Percentiles rank a stretch among this genome's conserved stretches.
These are phyloP conservation scores for Aquilaria yunnanensis DNA, from an alignment of 345 rosid genomes.

Conservation along the genomic window DNA sequence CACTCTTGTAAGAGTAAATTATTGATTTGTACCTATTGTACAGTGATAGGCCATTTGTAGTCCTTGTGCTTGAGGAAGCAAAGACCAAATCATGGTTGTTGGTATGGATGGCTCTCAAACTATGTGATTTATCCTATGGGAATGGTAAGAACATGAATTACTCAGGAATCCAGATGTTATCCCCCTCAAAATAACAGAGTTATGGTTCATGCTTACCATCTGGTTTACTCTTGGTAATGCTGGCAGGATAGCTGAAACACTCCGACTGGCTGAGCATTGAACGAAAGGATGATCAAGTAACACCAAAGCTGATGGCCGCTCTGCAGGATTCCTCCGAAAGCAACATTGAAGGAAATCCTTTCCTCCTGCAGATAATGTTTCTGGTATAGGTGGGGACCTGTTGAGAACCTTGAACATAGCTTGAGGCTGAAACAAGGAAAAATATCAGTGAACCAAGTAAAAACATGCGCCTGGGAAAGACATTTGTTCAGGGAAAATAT, in stretches of 20 bases:
- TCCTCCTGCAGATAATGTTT: constrained; percentile 43
- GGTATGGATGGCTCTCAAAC: constrained; percentile 10
- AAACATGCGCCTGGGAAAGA: background rate
- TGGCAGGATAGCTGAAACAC: constrained; percentile 12
- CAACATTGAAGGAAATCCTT: constrained; percentile 58
- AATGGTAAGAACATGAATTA: background rate
- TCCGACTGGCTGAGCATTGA: constrained; percentile 30
- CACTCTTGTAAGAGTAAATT: background rate
- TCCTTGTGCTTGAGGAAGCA: constrained; percentile 7
- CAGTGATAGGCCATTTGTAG: constrained; percentile 12
- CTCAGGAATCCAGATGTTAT: background rate
- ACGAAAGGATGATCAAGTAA: constrained; percentile 61
- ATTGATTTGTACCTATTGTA: constrained; percentile 14
- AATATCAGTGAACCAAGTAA: background rate
- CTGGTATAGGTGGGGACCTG: constrained; percentile 48
- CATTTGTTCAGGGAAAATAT: background rate
- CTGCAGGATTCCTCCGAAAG: constrained; percentile 56
- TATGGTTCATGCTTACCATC: constrained; percentile 19
- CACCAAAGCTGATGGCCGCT: constrained; percentile 40
- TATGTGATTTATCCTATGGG: constrained; percentile 29
- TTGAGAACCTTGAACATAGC: constrained; percentile 65
- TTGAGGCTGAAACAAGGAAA: constrained; percentile 37
- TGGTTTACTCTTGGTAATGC: constrained; percentile 15
- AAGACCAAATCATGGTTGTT: constrained; percentile 14
- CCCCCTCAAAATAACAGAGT: constrained; percentile 7